A percentile compares a stretch with the other conserved stretches of the same genome.
These are phyloP conservation scores for Fraxinus baroniana DNA, from an alignment of 305 asterid genomes.

Conservation along the genomic window DNA sequence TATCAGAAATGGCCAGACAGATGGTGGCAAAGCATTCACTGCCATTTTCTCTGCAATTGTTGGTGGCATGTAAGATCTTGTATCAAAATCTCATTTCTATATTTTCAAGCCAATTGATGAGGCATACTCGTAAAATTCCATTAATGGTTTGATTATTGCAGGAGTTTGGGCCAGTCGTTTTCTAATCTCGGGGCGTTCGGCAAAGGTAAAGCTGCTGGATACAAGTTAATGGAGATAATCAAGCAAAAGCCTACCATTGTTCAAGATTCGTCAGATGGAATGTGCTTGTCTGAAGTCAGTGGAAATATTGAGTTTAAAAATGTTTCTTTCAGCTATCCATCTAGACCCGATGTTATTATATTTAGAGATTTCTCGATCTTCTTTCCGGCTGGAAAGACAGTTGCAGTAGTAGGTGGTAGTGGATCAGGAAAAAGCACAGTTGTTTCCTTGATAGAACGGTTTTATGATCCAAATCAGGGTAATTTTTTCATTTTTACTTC, in stretches of 20 bases:
- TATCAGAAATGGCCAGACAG: conserved; percentile 80
- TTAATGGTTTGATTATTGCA: conserved; percentile 32
- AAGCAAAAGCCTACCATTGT: conserved; percentile 81
- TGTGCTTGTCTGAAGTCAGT: conserved; percentile 52
- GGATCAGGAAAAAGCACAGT: conserved; percentile 99
- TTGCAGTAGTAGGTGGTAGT: conserved; percentile 98
- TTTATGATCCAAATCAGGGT: conserved; percentile 94
- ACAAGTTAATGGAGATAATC: conserved; percentile 85
- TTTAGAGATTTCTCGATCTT: conserved; percentile 85
- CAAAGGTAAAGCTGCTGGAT: conserved; percentile 97
- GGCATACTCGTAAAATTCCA: neutral
- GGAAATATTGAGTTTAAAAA: conserved; percentile 90
- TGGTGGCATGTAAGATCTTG: conserved; percentile 87
- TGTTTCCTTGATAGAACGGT: conserved; percentile 84
- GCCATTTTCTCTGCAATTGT: conserved; percentile 96
- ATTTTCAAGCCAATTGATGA: neutral
- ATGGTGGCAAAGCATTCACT: conserved; percentile 97
- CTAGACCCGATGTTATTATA: conserved; percentile 90
- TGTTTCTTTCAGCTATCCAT: conserved; percentile 90
- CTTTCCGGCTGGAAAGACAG: conserved; percentile 95
- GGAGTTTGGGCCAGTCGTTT: conserved; percentile 99
- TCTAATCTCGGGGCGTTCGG: conserved; percentile 94
- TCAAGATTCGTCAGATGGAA: conserved; percentile 52
- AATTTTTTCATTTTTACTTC: conserved; percentile 15
- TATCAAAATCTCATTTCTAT: neutral